Evolutionary conservation across 2,329 filamentous ascomycete genomes (phyloP).

Genomic region (Fusarium mangiferae): DNA sequence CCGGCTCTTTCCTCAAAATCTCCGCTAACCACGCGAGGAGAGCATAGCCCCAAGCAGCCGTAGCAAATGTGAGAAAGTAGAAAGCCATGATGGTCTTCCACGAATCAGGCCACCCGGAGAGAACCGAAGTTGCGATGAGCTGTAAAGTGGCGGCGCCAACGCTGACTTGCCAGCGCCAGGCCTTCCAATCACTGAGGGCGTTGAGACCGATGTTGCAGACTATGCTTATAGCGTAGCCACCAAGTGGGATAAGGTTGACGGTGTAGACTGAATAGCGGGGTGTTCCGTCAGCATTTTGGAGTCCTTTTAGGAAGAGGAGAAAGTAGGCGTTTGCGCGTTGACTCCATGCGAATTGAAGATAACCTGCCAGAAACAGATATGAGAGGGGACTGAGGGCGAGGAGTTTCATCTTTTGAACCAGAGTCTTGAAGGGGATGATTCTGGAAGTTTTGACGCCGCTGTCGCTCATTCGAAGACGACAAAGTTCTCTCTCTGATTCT

Average conservation of each 20-base stretch:
- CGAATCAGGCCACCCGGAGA: constrained; percentile 34
- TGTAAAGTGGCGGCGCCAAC: constrained; percentile 57
- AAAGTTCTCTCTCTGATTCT: constrained; percentile 15
- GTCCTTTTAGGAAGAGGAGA: constrained; percentile 49
- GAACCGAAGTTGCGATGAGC: constrained; percentile 47
- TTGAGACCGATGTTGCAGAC: constrained; percentile 64
- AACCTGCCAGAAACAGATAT: constrained; percentile 48
- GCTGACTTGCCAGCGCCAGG: constrained; percentile 62
- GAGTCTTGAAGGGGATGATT: constrained; percentile 29
- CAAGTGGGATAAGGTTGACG: constrained; percentile 63
- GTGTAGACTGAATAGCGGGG: constrained; percentile 50
- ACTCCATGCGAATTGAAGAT: constrained; percentile 49
- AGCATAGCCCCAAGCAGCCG: constrained; percentile 48
- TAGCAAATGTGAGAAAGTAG: constrained; percentile 51
- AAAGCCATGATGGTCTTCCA: constrained; percentile 46
- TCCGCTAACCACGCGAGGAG: constrained; percentile 46
- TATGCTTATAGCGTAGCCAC: constrained; percentile 52
- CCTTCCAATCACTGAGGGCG: constrained; percentile 59
- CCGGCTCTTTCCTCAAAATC: constrained; percentile 46
- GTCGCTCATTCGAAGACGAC: constrained; percentile 29
- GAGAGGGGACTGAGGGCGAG: constrained; percentile 29
- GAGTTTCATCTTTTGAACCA: constrained; percentile 28
- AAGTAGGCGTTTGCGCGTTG: constrained; percentile 50
- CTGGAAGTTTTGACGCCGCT: constrained; percentile 31
- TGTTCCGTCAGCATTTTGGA: constrained; percentile 13